These are phyloP conservation scores for Sclerotinia glacialis DNA, from an alignment of 2,329 filamentous ascomycete species.

Conservation along the genomic window DNA sequence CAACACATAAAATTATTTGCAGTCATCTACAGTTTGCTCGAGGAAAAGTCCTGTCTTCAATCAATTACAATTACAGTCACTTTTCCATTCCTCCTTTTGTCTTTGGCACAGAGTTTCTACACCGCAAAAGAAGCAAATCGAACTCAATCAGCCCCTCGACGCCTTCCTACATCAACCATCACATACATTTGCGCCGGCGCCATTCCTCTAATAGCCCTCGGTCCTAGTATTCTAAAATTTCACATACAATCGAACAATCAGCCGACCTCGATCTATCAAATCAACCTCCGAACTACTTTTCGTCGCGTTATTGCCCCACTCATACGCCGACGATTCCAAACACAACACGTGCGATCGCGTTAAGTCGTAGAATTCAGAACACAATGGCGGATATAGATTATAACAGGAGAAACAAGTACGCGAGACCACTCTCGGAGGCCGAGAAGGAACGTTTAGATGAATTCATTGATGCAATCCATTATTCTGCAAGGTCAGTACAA, in stretches of 20 bases:
- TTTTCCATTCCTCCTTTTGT: background rate
- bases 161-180: background rate
- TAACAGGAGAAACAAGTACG: conserved; percentile 80
- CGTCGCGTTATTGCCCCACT: conserved; percentile 17
- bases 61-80: background rate
- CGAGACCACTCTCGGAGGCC: conserved; percentile 73
- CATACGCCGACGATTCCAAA: conserved; percentile 1
- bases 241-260: background rate
- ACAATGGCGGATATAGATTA: conserved; percentile 53
- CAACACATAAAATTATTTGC: conserved; percentile 8
- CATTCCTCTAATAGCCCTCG: background rate
- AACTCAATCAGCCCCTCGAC: conserved; percentile 2
- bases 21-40: conserved; percentile 10
- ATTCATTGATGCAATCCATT: conserved; percentile 91
- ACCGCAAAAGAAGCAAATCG: conserved; percentile 10
- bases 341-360: background rate
- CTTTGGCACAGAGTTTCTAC: conserved; percentile 6
- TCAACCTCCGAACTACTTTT: background rate
- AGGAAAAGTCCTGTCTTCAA: background rate
- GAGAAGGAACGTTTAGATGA: conserved; percentile 86
- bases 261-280: background rate
- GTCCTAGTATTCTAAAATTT: background rate
- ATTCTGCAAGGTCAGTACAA: conserved; percentile 74
- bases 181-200: conserved; percentile 16
- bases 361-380: background rate